Evolutionary conservation across 1,284 basidiomycete species (phyloP).

Genomic region (Rhodotorula mucilaginosa): DNA sequence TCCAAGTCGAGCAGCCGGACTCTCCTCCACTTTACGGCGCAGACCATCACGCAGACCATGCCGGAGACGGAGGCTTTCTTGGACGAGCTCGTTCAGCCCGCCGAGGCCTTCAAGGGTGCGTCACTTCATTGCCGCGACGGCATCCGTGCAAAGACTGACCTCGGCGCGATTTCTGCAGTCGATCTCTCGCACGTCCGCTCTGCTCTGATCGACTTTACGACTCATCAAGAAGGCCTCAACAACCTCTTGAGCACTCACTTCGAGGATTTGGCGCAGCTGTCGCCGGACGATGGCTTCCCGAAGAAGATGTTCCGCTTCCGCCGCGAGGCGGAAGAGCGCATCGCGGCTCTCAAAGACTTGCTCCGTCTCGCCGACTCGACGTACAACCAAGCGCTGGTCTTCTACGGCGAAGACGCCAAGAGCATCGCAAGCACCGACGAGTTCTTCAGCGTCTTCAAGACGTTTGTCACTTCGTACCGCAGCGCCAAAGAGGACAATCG

Average conservation of each 20-base stretch:
- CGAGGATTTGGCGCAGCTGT: slow-evolving; percentile 59
- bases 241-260: slow-evolving; percentile 76
- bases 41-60: slow-evolving; percentile 83
- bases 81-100: slow-evolving; percentile 81
- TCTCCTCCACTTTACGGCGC: slow-evolving; percentile 89
- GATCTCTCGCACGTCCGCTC: slow-evolving; percentile 29
- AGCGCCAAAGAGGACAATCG: slow-evolving; percentile 34
- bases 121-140: background rate
- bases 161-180: slow-evolving; percentile 5
- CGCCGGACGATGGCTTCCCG: slow-evolving; percentile 67
- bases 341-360: slow-evolving; percentile 79
- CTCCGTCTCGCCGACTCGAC: slow-evolving; percentile 76
- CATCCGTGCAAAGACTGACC: background rate
- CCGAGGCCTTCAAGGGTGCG: slow-evolving; percentile 87
- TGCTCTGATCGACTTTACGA: slow-evolving; percentile 66
- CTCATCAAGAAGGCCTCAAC: slow-evolving; percentile 58
- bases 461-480: slow-evolving; percentile 80
- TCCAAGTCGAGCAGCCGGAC: slow-evolving; percentile 77
- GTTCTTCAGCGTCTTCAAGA: slow-evolving; percentile 93
- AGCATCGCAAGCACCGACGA: slow-evolving; percentile 56
- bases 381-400: slow-evolving; percentile 76
- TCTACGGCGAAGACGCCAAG: slow-evolving; percentile 89
- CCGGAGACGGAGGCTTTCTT: slow-evolving; percentile 82
- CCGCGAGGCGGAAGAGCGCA: slow-evolving; percentile 65
- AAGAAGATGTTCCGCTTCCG: slow-evolving; percentile 86